Percentiles rank a stretch among this genome's conserved stretches.
These are phyloP conservation scores for Kwoniella mangroviensis DNA, from an alignment of 768 basidiomycete genomes.

Conservation along the genomic window DNA sequence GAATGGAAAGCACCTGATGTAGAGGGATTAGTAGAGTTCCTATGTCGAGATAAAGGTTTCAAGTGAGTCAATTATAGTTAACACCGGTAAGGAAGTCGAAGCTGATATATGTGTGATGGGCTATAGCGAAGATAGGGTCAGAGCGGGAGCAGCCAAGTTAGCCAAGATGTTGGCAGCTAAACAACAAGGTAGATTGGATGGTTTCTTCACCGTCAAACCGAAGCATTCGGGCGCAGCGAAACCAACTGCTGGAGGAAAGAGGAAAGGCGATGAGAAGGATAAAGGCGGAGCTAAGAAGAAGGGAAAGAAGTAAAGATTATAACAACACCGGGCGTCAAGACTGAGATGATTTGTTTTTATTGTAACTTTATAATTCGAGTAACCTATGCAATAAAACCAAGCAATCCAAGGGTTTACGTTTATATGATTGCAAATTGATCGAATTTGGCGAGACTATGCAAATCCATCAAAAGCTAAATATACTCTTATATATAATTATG, in stretches of 20 bases:
- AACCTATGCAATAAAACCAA: background rate
- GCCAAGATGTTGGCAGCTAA: slow-evolving; percentile 82
- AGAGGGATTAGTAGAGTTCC: slow-evolving; percentile 89
- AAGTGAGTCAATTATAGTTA: slow-evolving; percentile 65
- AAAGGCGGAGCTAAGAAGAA: slow-evolving; percentile 62
- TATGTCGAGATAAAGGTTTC: slow-evolving; percentile 95
- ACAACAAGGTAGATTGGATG: slow-evolving; percentile 94
- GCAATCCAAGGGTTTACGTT: too few species aligned
- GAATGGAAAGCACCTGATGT: slow-evolving; percentile 94
- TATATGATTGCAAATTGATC: too few species aligned
- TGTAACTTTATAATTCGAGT: background rate
- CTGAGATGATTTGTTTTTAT: background rate
- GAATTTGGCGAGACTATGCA: too few species aligned
- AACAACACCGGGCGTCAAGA: background rate
- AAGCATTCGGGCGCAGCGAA: slow-evolving; percentile 59
- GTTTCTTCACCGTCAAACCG: slow-evolving; percentile 83
- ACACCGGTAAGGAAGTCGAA: background rate
- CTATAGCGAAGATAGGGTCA: slow-evolving; percentile 88
- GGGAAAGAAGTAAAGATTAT: slow-evolving; percentile 48
- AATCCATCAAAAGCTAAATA: too few species aligned
- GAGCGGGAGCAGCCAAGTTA: slow-evolving; percentile 92
- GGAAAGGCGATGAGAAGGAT: slow-evolving; percentile 59
- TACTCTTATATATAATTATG: too few species aligned
- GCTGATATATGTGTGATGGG: slow-evolving; percentile 8
- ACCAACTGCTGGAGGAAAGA: slow-evolving; percentile 46